These are phyloP conservation scores for Kwoniella sp. DNA, from an alignment of 768 basidiomycete genomes.

Conservation along the genomic window DNA sequence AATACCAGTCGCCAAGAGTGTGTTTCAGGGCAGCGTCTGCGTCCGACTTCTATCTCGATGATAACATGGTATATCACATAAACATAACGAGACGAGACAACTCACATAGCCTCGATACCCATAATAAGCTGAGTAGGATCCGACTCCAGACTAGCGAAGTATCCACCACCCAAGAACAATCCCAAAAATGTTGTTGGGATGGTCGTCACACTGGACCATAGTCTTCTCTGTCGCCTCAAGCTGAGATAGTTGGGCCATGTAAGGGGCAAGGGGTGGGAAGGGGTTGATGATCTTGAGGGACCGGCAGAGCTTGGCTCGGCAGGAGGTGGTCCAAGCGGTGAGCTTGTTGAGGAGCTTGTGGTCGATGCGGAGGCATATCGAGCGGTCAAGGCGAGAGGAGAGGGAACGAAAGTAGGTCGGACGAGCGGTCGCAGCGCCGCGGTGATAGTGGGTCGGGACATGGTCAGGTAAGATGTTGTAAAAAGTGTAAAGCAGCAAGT, in stretches of 20 bases:
- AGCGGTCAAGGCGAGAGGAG: background rate
- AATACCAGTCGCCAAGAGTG: too few relatives aligned
- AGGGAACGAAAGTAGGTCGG: background rate
- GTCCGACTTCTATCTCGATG: too few relatives aligned
- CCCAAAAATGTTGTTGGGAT: slow-evolving; percentile 50
- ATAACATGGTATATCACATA: too few relatives aligned
- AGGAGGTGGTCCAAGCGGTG: slow-evolving; percentile 6
- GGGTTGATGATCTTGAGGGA: slow-evolving; percentile 21
- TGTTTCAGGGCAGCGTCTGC: too few relatives aligned
- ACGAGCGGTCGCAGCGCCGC: slow-evolving; percentile 2
- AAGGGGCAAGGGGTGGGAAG: slow-evolving; percentile 35
- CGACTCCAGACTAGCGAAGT: slow-evolving; percentile 52
- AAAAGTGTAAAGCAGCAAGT: background rate
- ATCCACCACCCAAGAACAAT: slow-evolving; percentile 45
- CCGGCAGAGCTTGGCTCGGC: slow-evolving; percentile 16
- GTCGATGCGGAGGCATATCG: slow-evolving; percentile 21
- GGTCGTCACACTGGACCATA: slow-evolving; percentile 47
- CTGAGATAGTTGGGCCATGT: slow-evolving; percentile 53
- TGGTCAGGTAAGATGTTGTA: background rate
- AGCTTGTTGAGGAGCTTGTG: background rate
- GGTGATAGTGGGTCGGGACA: slow-evolving; percentile 1
- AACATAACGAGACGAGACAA: too few relatives aligned
- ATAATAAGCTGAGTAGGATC: slow-evolving; percentile 53
- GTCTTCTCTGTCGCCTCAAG: slow-evolving; percentile 41
- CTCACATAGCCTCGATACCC: slow-evolving; percentile 54